A percentile compares a stretch with the other conserved stretches of the same genome.
Evolutionary conservation across 2,329 filamentous ascomycete genomes (phyloP).

Genomic region (Aspergillus awamori): DNA sequence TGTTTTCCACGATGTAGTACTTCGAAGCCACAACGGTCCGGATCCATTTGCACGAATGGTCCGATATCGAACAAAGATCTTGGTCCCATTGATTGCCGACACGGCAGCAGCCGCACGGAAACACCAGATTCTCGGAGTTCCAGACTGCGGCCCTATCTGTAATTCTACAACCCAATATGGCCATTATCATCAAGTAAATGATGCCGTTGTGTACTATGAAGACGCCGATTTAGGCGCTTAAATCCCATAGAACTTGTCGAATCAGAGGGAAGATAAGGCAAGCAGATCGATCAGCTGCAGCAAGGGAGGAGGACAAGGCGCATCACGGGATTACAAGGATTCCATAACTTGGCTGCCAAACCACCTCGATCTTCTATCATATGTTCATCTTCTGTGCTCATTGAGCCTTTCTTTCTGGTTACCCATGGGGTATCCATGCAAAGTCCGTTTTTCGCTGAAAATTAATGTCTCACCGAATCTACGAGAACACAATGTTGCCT

Average conservation of each 20-base stretch:
- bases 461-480: neutral
- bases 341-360: neutral
- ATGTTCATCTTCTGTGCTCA: neutral
- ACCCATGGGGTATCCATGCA: slow-evolving; percentile 3
- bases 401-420: neutral
- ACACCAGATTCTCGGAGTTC: too few species aligned
- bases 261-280: neutral
- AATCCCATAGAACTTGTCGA: neutral
- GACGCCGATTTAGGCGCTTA: neutral
- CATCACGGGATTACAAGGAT: neutral
- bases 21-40: too few species aligned
- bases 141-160: too few species aligned
- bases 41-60: too few species aligned
- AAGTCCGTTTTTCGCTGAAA: neutral
- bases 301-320: neutral
- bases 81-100: too few species aligned
- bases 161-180: too few species aligned
- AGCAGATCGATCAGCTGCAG: neutral
- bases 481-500: neutral
- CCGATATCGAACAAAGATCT: too few species aligned
- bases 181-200: too few species aligned
- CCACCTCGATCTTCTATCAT: neutral
- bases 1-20: too few species aligned
- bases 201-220: neutral
- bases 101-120: too few species aligned